These are phyloP conservation scores for Begonia masoniana DNA, from an alignment of 306 rosid species.

Conservation along the genomic window DNA sequence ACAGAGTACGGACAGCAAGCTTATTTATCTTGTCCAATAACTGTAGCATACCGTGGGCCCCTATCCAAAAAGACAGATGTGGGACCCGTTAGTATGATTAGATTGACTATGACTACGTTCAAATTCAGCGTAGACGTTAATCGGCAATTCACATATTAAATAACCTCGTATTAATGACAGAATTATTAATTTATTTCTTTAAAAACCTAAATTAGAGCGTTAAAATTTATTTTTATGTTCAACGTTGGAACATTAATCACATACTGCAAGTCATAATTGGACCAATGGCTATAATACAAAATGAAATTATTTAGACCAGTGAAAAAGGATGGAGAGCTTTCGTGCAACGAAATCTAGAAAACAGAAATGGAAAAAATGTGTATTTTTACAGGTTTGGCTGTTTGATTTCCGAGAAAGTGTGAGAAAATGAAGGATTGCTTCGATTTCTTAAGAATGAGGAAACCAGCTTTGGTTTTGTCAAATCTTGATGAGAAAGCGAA, in stretches of 20 bases:
- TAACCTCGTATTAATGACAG: no score
- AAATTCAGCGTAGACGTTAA: no score
- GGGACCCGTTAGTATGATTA: no score
- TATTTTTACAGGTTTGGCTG: background rate
- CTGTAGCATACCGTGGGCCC: no score
- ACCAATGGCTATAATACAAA: no score
- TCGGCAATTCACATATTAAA: no score
- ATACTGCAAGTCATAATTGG: background rate
- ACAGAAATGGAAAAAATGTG: background rate
- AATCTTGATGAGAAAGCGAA: background rate
- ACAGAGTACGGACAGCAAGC: no score
- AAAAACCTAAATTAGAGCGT: no score
- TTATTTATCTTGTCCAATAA: no score
- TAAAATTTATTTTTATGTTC: no score
- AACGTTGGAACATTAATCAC: background rate
- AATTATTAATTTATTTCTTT: background rate
- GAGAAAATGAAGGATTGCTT: background rate
- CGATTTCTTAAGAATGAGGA: background rate
- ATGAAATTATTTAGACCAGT: background rate
- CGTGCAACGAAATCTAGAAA: background rate
- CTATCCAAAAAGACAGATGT: no score
- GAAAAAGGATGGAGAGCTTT: background rate
- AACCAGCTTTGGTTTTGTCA: background rate
- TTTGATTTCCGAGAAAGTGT: constrained; percentile 2
- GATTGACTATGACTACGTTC: no score